phyloP scores from a whole-genome alignment of 2,329 filamentous ascomycete genomes.

The Tolypocladium sp. region DNA sequence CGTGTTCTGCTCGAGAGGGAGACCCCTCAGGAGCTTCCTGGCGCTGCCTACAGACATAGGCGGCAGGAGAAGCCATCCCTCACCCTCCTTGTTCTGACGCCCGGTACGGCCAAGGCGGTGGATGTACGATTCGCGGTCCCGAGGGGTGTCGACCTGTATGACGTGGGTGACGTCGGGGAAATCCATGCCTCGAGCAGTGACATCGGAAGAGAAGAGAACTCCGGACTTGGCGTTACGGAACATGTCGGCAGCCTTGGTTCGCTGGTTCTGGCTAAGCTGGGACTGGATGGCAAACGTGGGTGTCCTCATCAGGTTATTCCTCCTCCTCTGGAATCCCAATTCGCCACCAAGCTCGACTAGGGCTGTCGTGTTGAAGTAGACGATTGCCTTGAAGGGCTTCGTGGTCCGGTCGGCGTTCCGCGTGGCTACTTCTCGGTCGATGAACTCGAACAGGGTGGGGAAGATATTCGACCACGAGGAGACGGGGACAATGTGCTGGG shows the following conservation, averaged over 20 bases:
- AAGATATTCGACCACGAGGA: constrained; percentile 65
- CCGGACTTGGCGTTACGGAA: constrained; percentile 60
- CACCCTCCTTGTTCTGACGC: constrained; percentile 63
- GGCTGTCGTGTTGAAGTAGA: constrained; percentile 78
- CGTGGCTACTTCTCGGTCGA: constrained; percentile 47
- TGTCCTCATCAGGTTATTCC: constrained; percentile 27
- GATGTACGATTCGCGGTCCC: constrained; percentile 62
- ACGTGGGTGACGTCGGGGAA: constrained; percentile 75
- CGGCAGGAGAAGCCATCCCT: constrained; percentile 59
- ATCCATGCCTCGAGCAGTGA: constrained; percentile 76
- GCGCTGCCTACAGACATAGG: constrained; percentile 40
- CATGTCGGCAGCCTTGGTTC: constrained; percentile 59
- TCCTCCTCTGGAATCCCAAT: constrained; percentile 32
- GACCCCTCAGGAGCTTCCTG: constrained; percentile 40
- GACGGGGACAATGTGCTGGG: constrained; percentile 65
- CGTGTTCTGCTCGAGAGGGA: constrained; percentile 51
- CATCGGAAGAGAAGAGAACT: constrained; percentile 69
- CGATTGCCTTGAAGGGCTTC: constrained; percentile 84
- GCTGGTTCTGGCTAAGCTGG: constrained; percentile 58
- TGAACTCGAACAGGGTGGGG: constrained; percentile 69
- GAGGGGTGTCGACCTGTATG: constrained; percentile 60
- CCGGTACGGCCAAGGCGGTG: constrained; percentile 70
- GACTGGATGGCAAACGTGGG: constrained; percentile 62
- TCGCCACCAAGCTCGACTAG: constrained; percentile 57
- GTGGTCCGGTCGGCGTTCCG: constrained; percentile 25